phyloP scores from a whole-genome alignment of 2,329 filamentous ascomycete species.

The Pestalotiopsis fici region DNA sequence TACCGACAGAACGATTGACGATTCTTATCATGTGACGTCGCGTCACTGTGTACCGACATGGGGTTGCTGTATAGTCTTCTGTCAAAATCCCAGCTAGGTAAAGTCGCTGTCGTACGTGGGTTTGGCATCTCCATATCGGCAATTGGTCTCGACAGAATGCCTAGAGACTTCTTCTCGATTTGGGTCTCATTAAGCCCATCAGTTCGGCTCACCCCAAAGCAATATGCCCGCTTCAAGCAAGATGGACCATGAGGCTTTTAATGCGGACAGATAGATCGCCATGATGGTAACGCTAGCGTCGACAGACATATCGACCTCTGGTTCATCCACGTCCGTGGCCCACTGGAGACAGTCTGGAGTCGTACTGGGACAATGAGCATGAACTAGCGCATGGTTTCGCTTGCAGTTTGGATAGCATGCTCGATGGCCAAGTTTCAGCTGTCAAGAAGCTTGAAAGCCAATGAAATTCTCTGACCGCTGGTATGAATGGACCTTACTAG shows the following conservation, averaged over 20 bases:
- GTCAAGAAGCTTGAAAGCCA: not conserved
- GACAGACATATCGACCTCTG: not conserved
- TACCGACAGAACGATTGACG: not conserved
- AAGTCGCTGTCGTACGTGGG: not conserved
- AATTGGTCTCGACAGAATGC: not conserved
- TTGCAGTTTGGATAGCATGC: not conserved
- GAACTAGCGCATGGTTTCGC: not conserved
- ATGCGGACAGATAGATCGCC: not conserved
- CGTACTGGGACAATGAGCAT: not conserved
- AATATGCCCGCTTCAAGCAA: no score
- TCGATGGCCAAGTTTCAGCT: not conserved
- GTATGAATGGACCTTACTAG: not conserved
- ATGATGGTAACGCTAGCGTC: not conserved
- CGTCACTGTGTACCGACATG: not conserved
- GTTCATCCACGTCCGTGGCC: not conserved
- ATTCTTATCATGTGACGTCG: not conserved
- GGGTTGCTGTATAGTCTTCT: not conserved
- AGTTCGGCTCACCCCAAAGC: not conserved
- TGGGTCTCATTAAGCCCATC: not conserved
- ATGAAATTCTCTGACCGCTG: not conserved
- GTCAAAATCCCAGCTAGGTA: not conserved
- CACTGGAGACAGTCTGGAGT: not conserved
- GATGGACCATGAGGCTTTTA: not conserved
- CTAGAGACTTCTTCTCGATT: not conserved
- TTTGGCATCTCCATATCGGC: not conserved